Evolutionary conservation across 2,329 filamentous ascomycete genomes (phyloP).

Genomic region (Trichoderma afroharzianum): DNA sequence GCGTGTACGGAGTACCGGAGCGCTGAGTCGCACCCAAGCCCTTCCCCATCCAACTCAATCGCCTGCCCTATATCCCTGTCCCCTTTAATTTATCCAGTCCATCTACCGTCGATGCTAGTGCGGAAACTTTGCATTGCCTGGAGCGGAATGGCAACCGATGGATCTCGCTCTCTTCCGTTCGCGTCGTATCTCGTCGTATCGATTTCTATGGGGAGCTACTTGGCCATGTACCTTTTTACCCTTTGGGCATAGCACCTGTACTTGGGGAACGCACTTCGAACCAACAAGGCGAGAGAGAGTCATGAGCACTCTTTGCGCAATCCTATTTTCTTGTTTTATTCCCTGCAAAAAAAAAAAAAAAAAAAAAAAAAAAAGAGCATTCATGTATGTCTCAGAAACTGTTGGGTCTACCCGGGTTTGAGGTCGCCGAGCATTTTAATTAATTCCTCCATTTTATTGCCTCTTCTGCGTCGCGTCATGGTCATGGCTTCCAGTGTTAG

Average conservation of each 20-base stretch:
- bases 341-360: background rate
- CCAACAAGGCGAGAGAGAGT: conserved; percentile 2
- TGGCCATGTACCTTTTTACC: background rate
- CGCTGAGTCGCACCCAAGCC: background rate
- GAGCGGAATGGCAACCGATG: conserved; percentile 6
- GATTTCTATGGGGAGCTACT: background rate
- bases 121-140: conserved; percentile 5
- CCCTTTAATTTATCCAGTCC: conserved; percentile 13
- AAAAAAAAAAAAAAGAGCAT: background rate
- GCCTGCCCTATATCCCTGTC: background rate
- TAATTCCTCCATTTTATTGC: background rate
- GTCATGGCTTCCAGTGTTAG: background rate
- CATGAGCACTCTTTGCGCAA: background rate
- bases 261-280: background rate
- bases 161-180: background rate
- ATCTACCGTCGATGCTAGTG: conserved; percentile 17
- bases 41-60: conserved; percentile 1
- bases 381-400: background rate
- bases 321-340: background rate
- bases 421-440: background rate
- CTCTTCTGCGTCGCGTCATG: background rate
- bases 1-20: background rate
- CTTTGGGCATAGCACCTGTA: background rate
- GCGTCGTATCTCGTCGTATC: background rate
- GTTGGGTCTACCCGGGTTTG: background rate